phyloP scores from a whole-genome alignment of 495 filamentous ascomycete genomes.

The Aspergillus steynii region DNA sequence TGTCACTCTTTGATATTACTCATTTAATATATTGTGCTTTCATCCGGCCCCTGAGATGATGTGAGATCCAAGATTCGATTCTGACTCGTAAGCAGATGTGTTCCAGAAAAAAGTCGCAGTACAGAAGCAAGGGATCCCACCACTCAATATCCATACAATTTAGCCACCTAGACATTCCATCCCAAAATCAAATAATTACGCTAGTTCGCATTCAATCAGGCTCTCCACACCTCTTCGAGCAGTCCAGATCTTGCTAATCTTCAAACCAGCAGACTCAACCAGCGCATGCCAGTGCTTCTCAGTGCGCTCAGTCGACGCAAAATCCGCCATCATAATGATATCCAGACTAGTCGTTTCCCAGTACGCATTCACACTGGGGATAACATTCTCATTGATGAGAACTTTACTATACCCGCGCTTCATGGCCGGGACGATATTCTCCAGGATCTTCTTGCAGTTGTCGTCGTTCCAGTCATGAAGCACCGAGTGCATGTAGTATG shows the following conservation, averaged over 20 bases:
- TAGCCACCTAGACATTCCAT: neutral
- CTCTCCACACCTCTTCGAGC: constrained; percentile 28
- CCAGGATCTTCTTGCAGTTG: constrained; percentile 37
- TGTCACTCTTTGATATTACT: too few species aligned
- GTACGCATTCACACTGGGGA: constrained; percentile 22
- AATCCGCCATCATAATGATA: constrained; percentile 27
- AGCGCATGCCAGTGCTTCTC: constrained; percentile 25
- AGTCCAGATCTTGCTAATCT: constrained; percentile 28
- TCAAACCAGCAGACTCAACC: constrained; percentile 27
- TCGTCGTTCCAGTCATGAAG: constrained; percentile 53
- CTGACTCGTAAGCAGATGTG: too few species aligned
- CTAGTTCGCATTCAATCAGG: constrained; percentile 33
- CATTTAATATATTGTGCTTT: too few species aligned
- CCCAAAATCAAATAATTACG: constrained; percentile 1
- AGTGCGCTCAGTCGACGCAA: constrained; percentile 24
- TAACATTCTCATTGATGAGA: constrained; percentile 39
- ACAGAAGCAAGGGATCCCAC: too few species aligned
- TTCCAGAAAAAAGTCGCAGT: too few species aligned
- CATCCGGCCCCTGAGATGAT: too few species aligned
- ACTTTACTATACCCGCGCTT: constrained; percentile 31
- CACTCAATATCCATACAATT: too few species aligned
- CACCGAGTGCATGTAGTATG: constrained; percentile 41
- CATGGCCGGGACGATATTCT: constrained; percentile 37
- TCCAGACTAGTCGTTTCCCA: constrained; percentile 28
- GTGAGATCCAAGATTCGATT: too few species aligned